Conservation (phyloP, 1,284 basidiomycete species). For the Trichosporon asahii region DNA sequence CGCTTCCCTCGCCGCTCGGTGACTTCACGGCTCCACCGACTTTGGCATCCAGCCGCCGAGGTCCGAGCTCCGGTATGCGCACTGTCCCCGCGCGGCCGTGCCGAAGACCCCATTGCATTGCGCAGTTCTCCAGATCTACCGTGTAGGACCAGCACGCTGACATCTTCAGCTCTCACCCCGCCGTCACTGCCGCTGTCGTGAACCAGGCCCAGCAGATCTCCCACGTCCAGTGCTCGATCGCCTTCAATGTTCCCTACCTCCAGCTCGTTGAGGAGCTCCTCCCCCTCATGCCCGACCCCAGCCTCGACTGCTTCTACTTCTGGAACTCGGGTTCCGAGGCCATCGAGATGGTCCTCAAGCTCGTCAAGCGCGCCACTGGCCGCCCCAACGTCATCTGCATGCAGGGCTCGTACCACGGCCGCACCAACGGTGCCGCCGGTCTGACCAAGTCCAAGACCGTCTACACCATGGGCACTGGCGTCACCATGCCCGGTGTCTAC, state of each 20-base stretch:
- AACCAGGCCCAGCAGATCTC: conserved; percentile 76
- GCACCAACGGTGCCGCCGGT: conserved; percentile 74
- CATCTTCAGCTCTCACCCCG: conserved; percentile 69
- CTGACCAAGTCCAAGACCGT: conserved; percentile 85
- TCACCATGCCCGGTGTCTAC: conserved; percentile 63
- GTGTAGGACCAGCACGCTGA: conserved; percentile 22
- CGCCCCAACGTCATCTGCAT: conserved; percentile 82
- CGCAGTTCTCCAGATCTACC: neutral
- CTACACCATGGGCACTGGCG: conserved; percentile 60
- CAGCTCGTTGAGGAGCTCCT: conserved; percentile 29
- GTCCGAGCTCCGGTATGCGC: conserved; percentile 5
- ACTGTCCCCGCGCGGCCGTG: neutral
- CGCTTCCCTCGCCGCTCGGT: neutral
- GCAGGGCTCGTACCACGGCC: conserved; percentile 83
- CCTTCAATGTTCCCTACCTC: conserved; percentile 24
- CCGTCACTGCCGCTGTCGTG: conserved; percentile 76
- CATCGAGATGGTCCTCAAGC: conserved; percentile 36
- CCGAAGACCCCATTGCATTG: neutral
- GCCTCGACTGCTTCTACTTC: conserved; percentile 74
- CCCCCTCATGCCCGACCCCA: conserved; percentile 28
- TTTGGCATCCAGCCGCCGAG: neutral
- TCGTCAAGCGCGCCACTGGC: conserved; percentile 69
- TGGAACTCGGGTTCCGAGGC: conserved; percentile 69
- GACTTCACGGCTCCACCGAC: conserved; percentile 7
- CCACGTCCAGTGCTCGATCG: conserved; percentile 61